Conservation (phyloP, 495 filamentous ascomycete species). For the Aspergillus indologenus region DNA sequence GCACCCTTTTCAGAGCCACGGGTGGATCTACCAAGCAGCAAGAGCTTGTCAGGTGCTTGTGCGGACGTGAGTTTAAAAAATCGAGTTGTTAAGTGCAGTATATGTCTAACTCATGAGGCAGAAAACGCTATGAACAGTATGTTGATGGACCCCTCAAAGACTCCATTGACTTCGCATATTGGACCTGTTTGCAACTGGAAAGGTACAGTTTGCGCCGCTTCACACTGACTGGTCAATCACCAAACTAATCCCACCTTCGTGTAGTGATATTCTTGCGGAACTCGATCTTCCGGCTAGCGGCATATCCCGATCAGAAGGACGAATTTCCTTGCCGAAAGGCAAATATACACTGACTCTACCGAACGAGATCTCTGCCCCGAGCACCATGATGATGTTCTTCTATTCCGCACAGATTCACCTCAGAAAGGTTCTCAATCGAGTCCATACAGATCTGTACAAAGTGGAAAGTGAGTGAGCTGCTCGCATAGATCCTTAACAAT, state of each 20-base stretch:
- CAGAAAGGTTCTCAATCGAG: slow-evolving; percentile 77
- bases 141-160: slow-evolving; percentile 35
- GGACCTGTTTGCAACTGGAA: slow-evolving; percentile 92
- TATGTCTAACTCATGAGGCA: too few relatives aligned
- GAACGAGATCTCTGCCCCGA: slow-evolving; percentile 32
- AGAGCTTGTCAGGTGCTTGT: slow-evolving; percentile 73
- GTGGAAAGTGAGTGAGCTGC: slow-evolving; percentile 42
- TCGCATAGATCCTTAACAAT: too few relatives aligned
- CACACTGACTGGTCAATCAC: not conserved
- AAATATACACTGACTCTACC: slow-evolving; percentile 31
- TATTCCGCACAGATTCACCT: slow-evolving; percentile 86
- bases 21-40: slow-evolving; percentile 79
- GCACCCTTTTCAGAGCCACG: slow-evolving; percentile 84
- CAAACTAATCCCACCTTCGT: not conserved
- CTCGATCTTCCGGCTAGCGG: slow-evolving; percentile 76
- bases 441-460: slow-evolving; percentile 78
- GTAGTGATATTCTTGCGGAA: slow-evolving; percentile 88
- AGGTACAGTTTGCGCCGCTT: slow-evolving; percentile 51
- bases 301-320: slow-evolving; percentile 67
- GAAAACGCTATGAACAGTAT: slow-evolving; percentile 36
- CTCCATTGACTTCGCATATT: slow-evolving; percentile 75
- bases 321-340: slow-evolving; percentile 60
- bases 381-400: slow-evolving; percentile 62
- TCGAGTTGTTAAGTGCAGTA: too few relatives aligned
- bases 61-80: slow-evolving; percentile 57